Evolutionary conservation across 805 yeast genomes (phyloP).

Genomic region (Metschnikowia lachancei): DNA sequence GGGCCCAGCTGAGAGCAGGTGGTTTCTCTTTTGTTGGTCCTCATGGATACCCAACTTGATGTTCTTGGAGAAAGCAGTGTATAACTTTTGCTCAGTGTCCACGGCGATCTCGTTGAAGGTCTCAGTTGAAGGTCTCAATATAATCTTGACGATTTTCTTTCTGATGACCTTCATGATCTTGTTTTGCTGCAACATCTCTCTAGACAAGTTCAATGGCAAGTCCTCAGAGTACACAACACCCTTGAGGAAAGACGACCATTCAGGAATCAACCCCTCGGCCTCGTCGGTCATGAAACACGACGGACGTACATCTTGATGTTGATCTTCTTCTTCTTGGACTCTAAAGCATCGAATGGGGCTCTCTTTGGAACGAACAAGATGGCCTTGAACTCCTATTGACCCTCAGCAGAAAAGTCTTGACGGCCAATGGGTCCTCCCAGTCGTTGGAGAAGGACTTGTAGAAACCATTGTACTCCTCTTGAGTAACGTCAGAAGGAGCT

Average conservation of each 20-base stretch:
- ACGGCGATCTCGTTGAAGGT: constrained; percentile 99
- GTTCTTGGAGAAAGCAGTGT: constrained; percentile 97
- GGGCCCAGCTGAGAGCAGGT: no score
- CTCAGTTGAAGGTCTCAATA: no score
- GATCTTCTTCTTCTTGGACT: constrained; percentile 97
- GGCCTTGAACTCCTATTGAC: constrained; percentile 99
- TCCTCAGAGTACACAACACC: constrained; percentile 99
- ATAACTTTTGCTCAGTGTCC: constrained; percentile 98
- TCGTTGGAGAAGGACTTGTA: constrained; percentile 99
- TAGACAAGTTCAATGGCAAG: constrained; percentile 98
- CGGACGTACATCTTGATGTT: constrained; percentile 98
- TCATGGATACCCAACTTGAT: constrained; percentile 98
- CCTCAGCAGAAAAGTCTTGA: constrained; percentile 98
- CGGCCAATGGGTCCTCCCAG: constrained; percentile 99
- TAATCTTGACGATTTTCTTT: constrained; percentile 98
- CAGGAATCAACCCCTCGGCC: constrained; percentile 98
- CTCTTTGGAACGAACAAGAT: constrained; percentile 96
- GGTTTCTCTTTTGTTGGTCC: constrained; percentile 96
- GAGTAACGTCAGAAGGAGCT: constrained; percentile 94
- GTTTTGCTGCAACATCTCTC: constrained; percentile 99
- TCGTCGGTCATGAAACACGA: constrained; percentile 99
- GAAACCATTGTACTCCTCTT: constrained; percentile 98
- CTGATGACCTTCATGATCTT: constrained; percentile 98
- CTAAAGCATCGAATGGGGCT: constrained; percentile 98
- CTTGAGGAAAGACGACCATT: constrained; percentile 94